Percentiles rank a stretch among this genome's conserved stretches.
phyloP scores from a whole-genome alignment of 305 asterid genomes.

The Galium porrigens region DNA sequence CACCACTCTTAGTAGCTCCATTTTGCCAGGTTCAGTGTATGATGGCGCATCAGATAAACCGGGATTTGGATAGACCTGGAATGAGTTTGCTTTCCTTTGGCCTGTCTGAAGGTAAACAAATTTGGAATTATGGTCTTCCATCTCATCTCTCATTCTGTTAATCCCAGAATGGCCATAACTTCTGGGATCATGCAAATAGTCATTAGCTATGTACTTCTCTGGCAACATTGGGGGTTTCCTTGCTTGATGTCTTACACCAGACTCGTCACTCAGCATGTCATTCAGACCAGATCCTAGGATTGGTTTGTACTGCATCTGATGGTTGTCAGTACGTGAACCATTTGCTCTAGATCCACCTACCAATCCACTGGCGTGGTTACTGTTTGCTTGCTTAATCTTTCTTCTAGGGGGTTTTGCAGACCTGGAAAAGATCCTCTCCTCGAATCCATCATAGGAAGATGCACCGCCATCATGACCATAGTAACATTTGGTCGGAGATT shows the following conservation, averaged over 20 bases:
- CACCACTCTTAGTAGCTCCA: slow-evolving; percentile 53
- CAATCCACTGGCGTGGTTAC: slow-evolving; percentile 20
- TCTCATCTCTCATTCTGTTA: slow-evolving; percentile 23
- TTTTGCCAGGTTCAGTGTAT: slow-evolving; percentile 38
- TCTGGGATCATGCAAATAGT: slow-evolving; percentile 24
- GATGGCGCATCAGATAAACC: slow-evolving; percentile 25
- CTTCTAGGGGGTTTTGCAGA: slow-evolving; percentile 26
- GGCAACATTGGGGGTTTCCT: slow-evolving; percentile 20
- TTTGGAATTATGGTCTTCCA: slow-evolving; percentile 19
- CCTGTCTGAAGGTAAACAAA: slow-evolving; percentile 20
- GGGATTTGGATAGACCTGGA: slow-evolving; percentile 14
- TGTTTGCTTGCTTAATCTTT: slow-evolving; percentile 25
- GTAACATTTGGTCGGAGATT: slow-evolving; percentile 33
- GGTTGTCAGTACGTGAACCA: slow-evolving; percentile 17
- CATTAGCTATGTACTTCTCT: slow-evolving; percentile 27
- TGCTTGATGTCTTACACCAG: slow-evolving; percentile 25
- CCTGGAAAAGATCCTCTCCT: slow-evolving; percentile 25
- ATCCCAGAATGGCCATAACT: slow-evolving; percentile 17
- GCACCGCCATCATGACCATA: slow-evolving; percentile 53
- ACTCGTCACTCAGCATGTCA: slow-evolving; percentile 17
- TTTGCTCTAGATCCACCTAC: slow-evolving; percentile 19
- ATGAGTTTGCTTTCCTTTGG: slow-evolving; percentile 23
- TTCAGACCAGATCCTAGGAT: slow-evolving; percentile 18
- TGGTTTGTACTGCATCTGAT: slow-evolving; percentile 24
- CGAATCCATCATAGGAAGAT: slow-evolving; percentile 57